Evolutionary conservation across 495 filamentous ascomycete species (phyloP), one percentile per base, ranked within the genome.

Genomic region (Neurospora tetraspora): DNA sequence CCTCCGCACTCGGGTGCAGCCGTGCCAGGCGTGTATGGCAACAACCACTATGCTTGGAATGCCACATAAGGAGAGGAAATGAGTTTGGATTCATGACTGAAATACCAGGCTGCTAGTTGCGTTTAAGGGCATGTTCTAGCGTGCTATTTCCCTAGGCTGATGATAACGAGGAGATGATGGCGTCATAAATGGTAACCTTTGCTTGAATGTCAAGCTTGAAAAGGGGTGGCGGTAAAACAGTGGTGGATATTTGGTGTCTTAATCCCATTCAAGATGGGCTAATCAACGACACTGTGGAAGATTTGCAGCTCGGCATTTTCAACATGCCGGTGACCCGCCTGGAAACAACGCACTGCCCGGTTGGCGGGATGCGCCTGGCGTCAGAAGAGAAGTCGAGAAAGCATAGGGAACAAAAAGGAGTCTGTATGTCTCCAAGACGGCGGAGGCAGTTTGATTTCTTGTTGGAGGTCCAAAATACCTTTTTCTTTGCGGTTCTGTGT

Each of bases 11-110:
- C 74, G 14, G 68, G 70, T 20, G 70, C 72, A 6, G 37, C 70
- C 9, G 65, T 68, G 53, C 53, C 53, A 37, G 71, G 71, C 9
- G 74, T 75, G 4, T 76, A 76, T 39, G 68, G 70, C 14, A 70
- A 72, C 42, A 70, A 74, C 8, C 71, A 72, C 39, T 78, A 78
- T 71, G 71, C 77, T 11, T 78, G 77, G 77, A 78, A 77, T 39
- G 69, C 77, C 38, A 77, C 77, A 9, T 78, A 43, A 74, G 27
- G 27, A 34, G 23, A 61, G 31, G 53, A 65, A 14, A 36, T 6
- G 14, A 36, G 23, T 8, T 34, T 36, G 53, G 27, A 18, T 65
- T 16, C 53, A 36, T 34, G 53, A 34, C 6, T 34, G 12, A 34
- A 65, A 65, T 9, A 31, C 23, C 53, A 36, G 23, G 27, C 27